phyloP scores from a whole-genome alignment of 2,329 filamentous ascomycete species.

The Sclerotinia sclerotiorum region DNA sequence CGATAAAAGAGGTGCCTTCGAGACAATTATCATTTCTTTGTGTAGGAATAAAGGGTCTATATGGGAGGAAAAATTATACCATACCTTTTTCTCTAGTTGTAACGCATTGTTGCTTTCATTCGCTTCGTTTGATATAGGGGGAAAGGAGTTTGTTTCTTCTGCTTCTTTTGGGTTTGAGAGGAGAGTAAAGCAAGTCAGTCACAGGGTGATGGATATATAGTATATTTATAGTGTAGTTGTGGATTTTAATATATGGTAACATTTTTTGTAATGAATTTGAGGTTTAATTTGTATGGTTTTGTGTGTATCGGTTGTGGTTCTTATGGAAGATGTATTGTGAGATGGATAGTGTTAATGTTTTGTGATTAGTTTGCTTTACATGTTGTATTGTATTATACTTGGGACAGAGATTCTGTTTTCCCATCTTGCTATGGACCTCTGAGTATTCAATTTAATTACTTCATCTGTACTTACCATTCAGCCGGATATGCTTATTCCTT shows the following conservation, averaged over 20 bases:
- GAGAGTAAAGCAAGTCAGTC: too few relatives aligned
- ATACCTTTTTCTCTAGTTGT: constrained; percentile 14
- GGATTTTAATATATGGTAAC: constrained; percentile 14
- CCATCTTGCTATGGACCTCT: too few relatives aligned
- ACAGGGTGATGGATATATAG: constrained; percentile 12
- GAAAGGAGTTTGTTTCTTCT: not conserved
- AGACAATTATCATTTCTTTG: constrained; percentile 14
- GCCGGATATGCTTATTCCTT: not conserved
- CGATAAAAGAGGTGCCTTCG: constrained; percentile 9
- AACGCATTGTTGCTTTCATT: constrained; percentile 13
- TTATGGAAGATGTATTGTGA: too few relatives aligned
- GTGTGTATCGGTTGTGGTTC: not conserved
- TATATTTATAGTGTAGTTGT: not conserved
- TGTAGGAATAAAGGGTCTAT: constrained; percentile 5
- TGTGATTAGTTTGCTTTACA: not conserved
- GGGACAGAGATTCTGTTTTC: not conserved
- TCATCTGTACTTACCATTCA: not conserved
- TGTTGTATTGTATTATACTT: not conserved
- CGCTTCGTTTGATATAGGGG: constrained; percentile 11
- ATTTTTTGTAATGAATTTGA: constrained; percentile 7
- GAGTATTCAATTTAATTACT: not conserved
- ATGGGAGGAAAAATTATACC: constrained; percentile 17
- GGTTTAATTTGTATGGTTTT: not conserved
- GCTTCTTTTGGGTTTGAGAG: not conserved
- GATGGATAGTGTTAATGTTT: too few relatives aligned